Evolutionary conservation across 75 land plant genomes (phyloP), one percentile per base, ranked within the genome.

Genomic region (Picea sitchensis): DNA sequence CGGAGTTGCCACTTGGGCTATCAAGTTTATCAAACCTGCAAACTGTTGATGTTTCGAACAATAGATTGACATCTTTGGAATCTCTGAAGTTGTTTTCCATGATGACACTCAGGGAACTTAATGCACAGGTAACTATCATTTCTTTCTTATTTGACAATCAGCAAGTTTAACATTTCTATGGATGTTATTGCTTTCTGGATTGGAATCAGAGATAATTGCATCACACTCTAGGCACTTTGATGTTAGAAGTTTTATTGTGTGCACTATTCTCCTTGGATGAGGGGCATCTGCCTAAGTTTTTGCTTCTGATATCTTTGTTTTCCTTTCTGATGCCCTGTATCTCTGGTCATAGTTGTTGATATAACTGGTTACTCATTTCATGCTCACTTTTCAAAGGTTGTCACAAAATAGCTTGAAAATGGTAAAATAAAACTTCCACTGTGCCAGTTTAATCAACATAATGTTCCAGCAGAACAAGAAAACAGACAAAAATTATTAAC

Each of bases 31-130:
- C 85, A 54, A 85, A 77, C 41, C 76, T 96, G 85, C 87, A 81
- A 79, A 86, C 78, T 32, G 80, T 96, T 87, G 99, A 96, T 72
- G 81, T 96, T 30, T 94, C 95, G 32, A 85, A 88, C 73, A 96
- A 96, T 76, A 91, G 95, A 80, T 78, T 96, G 80, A 87, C 94
- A 17, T 95, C 99, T 60, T 83, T 96, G 71, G 82, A 81, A 20
- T 81, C 90, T 64, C 84, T 96, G 57, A 85, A 87, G 21, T 88
- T 95, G 58, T 30, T 64, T 31, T 85, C 89, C 8, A 94, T 96
- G 99, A 87, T 59, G 71, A 83, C 86, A 26, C 90, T 96, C 58
- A 84, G 82, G 78, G 79, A 77, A 14, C 82, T 96, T 7, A 88
- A 96, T 91, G 84, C 94, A 75, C 95, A 93, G 95, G 99, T 96